Conservation (phyloP, 352 stramenopile species). For the Phytopythium vexans region DNA sequence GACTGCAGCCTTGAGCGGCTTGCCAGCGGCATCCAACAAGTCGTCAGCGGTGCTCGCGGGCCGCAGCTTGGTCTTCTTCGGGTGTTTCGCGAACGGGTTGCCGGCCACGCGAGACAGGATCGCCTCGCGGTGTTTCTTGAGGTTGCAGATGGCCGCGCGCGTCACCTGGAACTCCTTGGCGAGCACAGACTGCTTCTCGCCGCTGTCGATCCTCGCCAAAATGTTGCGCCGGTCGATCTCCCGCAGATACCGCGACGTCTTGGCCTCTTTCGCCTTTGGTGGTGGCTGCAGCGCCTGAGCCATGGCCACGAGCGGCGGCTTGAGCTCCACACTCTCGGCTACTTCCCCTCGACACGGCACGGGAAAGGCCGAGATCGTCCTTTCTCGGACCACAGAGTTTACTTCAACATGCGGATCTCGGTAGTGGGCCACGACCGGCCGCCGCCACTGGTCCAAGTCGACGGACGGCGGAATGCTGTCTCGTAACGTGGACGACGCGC, state of each 20-base stretch:
- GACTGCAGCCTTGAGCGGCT: background rate
- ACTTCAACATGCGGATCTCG: background rate
- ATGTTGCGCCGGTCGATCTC: constrained; percentile 52
- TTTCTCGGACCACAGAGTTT: no score
- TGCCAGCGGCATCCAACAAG: background rate
- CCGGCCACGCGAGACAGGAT: constrained; percentile 35
- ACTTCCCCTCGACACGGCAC: no score
- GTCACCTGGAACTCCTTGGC: constrained; percentile 62
- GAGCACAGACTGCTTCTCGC: constrained; percentile 43
- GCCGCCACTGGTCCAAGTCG: no score
- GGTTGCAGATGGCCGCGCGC: constrained; percentile 53
- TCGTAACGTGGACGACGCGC: no score
- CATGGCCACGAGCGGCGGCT: background rate
- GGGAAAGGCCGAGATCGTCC: no score
- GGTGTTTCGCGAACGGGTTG: constrained; percentile 45
- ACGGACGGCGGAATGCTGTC: no score
- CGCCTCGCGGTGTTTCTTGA: constrained; percentile 44
- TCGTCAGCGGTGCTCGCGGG: background rate
- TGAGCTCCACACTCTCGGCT: background rate
- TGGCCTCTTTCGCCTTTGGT: constrained; percentile 7
- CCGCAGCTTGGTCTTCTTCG: constrained; percentile 16
- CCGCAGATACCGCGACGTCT: constrained; percentile 35
- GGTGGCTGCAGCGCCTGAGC: background rate
- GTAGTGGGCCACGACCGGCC: background rate
- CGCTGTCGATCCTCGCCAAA: constrained; percentile 29